Evolutionary conservation across 441 rosid species (phyloP), one percentile per base, ranked within the genome.

Genomic region (Hura crepitans): DNA sequence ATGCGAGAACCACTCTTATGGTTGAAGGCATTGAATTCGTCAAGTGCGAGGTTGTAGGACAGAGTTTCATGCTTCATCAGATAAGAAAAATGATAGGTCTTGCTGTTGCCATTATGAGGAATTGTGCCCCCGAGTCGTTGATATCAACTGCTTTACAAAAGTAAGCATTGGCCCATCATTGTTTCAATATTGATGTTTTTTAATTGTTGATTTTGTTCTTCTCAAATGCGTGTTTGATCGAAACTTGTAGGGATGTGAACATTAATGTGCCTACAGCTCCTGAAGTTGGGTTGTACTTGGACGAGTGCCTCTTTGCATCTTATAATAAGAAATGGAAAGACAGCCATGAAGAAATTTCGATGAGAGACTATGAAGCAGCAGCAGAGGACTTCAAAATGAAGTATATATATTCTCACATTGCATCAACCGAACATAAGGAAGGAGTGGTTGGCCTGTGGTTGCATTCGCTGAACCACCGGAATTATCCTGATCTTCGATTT

Each of bases 41-140:
- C 13, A 89, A 87, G 84, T 94, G 99, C 81, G 99, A 92, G 81
- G 96, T 94, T 60, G 87, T 89, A 23, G 99, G 97, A 30, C 97
- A 94, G 86, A 94, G 99, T 81, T 92, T 94, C 80, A 94, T 94
- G 99, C 99, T 94, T 86, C 99, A 94, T 80, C 99, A 94, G 78
- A 90, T 92, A 53, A 74, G 97, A 51, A 94, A 94, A 73, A 85
- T 92, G 99, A 87, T 94, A 0, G 97, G 99, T 53, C 89, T 90
- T 68, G 91, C 93, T 2, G 97, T 94, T 74, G 91, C 96, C 12
- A 72, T 92, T 68, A 85, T 89, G 92, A 89, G 99, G 81, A 83
- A 85, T 74, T 88, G 83, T 47, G 89, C 99, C 33, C 78, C 93
- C 0, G 96, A 90, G 83, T 79, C 90, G n/a, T 49, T 92, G 74